Evolutionary conservation across 2,329 filamentous ascomycete genomes (phyloP).

Genomic region (Mollisia scopiformis): DNA sequence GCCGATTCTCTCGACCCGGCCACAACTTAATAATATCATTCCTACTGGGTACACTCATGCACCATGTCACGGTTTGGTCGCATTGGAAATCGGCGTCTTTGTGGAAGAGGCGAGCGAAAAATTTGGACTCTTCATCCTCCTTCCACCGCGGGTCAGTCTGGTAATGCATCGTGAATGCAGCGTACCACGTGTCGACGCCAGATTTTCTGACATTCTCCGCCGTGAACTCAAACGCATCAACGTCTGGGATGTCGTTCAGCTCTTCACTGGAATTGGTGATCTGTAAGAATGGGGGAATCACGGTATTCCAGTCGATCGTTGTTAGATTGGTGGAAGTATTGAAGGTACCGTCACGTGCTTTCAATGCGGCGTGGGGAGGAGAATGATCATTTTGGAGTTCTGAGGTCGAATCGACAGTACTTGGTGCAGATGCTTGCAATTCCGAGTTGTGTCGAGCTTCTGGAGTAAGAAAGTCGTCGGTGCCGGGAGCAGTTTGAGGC

Average conservation of each 20-base stretch:
- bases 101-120: constrained; percentile 10
- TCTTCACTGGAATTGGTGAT: background rate
- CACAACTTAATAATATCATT: constrained; percentile 5
- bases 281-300: background rate
- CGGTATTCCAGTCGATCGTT: background rate
- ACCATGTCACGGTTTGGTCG: constrained; percentile 7
- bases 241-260: background rate
- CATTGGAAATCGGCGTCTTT: constrained; percentile 13
- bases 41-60: constrained; percentile 7
- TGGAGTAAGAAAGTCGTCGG: too few relatives aligned
- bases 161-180: constrained; percentile 6
- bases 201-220: constrained; percentile 12
- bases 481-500: too few relatives aligned
- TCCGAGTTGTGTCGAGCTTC: too few relatives aligned
- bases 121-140: constrained; percentile 8
- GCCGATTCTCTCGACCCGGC: constrained; percentile 1
- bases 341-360: too few relatives aligned
- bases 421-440: too few relatives aligned
- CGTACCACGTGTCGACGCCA: constrained; percentile 11
- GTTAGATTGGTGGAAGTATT: too few relatives aligned
- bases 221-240: constrained; percentile 12
- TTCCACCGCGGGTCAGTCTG: constrained; percentile 5
- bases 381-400: background rate
- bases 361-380: background rate
- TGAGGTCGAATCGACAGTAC: too few relatives aligned